Evolutionary conservation across 805 yeast species (phyloP).

Genomic region (Lipomyces sp.): DNA sequence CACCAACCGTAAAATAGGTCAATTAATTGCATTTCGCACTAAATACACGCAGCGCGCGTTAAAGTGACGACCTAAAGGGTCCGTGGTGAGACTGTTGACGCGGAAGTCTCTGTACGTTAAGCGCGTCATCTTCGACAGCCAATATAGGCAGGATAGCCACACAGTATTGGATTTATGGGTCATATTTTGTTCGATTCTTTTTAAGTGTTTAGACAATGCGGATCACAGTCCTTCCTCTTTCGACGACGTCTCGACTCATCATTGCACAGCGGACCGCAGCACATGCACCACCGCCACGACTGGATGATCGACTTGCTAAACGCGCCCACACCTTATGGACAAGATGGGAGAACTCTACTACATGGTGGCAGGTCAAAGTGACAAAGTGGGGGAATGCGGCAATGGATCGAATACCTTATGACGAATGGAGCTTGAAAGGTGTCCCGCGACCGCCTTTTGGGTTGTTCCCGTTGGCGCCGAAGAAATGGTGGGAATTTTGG

Average conservation of each 20-base stretch:
- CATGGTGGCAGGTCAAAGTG: slow-evolving; percentile 61
- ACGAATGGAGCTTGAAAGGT: slow-evolving; percentile 73
- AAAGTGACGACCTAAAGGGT: background rate
- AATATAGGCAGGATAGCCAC: background rate
- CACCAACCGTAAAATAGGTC: background rate
- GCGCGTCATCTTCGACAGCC: background rate
- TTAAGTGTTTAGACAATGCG: slow-evolving; percentile 49
- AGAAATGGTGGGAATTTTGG: slow-evolving; percentile 48
- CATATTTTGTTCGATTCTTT: background rate
- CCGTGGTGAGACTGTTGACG: background rate
- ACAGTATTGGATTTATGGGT: background rate
- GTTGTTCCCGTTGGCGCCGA: slow-evolving; percentile 13
- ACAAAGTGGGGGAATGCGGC: slow-evolving; percentile 58
- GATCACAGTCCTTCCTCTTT: slow-evolving; percentile 73
- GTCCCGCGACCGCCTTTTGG: slow-evolving; percentile 62
- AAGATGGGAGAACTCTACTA: slow-evolving; percentile 60
- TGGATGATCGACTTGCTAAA: slow-evolving; percentile 52
- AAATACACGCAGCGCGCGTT: background rate
- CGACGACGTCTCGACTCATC: slow-evolving; percentile 62
- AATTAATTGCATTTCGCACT: background rate
- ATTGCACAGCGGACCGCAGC: slow-evolving; percentile 64
- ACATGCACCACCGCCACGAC: slow-evolving; percentile 45
- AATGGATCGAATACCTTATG: slow-evolving; percentile 73
- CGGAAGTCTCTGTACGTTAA: too few species aligned
- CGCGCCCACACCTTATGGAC: slow-evolving; percentile 67